Conservation (phyloP, 164 flowering plant genomes). For the Protea cynaroides region DNA sequence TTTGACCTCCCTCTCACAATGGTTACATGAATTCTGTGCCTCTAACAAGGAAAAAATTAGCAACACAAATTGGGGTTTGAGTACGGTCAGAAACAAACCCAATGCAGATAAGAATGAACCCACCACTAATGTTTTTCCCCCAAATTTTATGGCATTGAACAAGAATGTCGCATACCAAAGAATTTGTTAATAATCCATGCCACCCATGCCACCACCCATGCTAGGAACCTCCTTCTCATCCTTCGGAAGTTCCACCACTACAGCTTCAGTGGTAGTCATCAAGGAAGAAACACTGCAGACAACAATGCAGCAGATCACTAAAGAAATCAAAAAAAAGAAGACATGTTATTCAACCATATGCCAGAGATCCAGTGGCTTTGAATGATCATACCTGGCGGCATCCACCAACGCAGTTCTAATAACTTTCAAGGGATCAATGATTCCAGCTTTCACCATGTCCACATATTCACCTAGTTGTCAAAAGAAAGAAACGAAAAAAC, state of each 20-base stretch:
- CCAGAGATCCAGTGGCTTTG: too few species aligned
- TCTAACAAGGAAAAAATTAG: neutral
- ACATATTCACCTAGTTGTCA: slow-evolving; percentile 72
- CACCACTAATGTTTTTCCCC: neutral
- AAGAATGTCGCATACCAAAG: neutral
- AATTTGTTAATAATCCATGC: slow-evolving; percentile 65
- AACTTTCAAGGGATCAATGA: slow-evolving; percentile 92
- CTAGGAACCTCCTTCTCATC: slow-evolving; percentile 64
- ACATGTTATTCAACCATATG: too few species aligned
- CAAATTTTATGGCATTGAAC: neutral
- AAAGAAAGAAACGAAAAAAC: neutral
- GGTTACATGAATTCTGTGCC: slow-evolving; percentile 11
- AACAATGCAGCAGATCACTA: neutral
- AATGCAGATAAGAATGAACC: neutral
- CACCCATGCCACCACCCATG: slow-evolving; percentile 77
- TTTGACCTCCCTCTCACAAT: slow-evolving; percentile 7
- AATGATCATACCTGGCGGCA: slow-evolving; percentile 71
- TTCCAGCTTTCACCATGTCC: slow-evolving; percentile 92
- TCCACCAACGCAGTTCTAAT: slow-evolving; percentile 97
- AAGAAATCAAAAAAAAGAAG: too few species aligned
- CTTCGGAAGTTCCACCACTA: slow-evolving; percentile 75
- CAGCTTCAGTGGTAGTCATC: slow-evolving; percentile 95
- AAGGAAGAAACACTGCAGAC: slow-evolving; percentile 75
- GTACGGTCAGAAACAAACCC: neutral
- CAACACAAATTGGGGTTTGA: neutral